These are phyloP conservation scores for Candida montana DNA, from an alignment of 805 yeast genomes.

Conservation along the genomic window DNA sequence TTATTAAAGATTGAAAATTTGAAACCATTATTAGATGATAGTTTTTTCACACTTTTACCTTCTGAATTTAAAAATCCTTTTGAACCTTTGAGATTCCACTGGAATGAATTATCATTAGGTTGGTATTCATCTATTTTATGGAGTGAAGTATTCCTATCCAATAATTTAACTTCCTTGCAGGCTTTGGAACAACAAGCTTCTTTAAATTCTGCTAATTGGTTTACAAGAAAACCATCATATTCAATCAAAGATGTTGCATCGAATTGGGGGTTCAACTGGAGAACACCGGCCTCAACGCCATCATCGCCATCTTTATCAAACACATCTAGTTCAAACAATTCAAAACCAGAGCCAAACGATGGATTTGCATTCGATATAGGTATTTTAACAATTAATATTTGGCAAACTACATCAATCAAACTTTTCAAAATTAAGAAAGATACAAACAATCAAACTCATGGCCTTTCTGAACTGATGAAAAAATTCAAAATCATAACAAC, in stretches of 20 bases:
- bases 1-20: conserved; percentile 36
- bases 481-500: conserved; percentile 27
- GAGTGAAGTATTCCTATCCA: conserved; percentile 43
- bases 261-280: conserved; percentile 32
- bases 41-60: conserved; percentile 29
- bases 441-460: conserved; percentile 31
- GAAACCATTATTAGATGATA: conserved; percentile 4
- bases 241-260: conserved; percentile 30
- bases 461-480: conserved; percentile 35
- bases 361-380: conserved; percentile 17
- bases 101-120: conserved; percentile 62
- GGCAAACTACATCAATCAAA: conserved; percentile 18
- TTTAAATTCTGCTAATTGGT: conserved; percentile 16
- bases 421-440: conserved; percentile 32
- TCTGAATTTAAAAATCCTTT: conserved; percentile 30
- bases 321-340: background rate
- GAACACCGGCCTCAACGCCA: conserved; percentile 4
- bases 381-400: conserved; percentile 16
- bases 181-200: conserved; percentile 4
- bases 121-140: conserved; percentile 72
- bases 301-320: background rate
- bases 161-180: conserved; percentile 7
- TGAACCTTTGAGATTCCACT: conserved; percentile 46
- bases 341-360: background rate
- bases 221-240: conserved; percentile 19